Base-by-base conservation (phyloP, 352 stramenopile genomes). In the Phytophthora colocasiae region DNA sequence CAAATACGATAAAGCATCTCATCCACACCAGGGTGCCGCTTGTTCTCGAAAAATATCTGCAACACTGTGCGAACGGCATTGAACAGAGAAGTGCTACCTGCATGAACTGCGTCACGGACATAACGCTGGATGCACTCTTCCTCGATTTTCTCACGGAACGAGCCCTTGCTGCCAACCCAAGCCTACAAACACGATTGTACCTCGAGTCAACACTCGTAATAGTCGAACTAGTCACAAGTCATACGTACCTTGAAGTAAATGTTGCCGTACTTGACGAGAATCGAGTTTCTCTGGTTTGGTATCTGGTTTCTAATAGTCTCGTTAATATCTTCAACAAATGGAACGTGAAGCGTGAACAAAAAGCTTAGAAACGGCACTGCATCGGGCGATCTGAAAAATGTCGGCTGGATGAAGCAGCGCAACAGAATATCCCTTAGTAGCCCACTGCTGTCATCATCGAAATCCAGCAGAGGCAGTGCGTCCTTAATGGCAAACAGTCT, bases 281-380 rank as follows among this genome's bases (percentile, higher is more conserved):
- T 92, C 29, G 88, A 92, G 41, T 88, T 88, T 34, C 87, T 81
- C 58, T 96, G 88, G 55, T 90, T 86, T 11, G 86, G 88, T 34
- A 96, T 88, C 60, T 95, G 88, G 60, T 96, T 96, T 17, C 85
- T 79, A 39, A 97, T 95, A 6, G 89, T 96, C 36, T 89, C 81
- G 58, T 97, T 93, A 50, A 97, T 96, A 55, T 96, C 87, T 26
- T 74, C 58, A 26, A 95, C 81, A 63, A 97, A 96, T 9, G 83
- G 80, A 57, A 91, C 69, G 64, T 97, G 87, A 7, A 97, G 73
- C 7, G 88, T 85, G 61, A 97, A 97, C 17, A 97, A 58, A 39
- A 92, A 96, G 41, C 85, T 89, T 43, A 97, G 66, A 50, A 97
- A 94, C 5, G 85, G 61, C 12, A 92, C 77, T 4, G 89, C 91